phyloP scores from a whole-genome alignment of 2,329 filamentous ascomycete genomes.

The Fusarium sp. region DNA sequence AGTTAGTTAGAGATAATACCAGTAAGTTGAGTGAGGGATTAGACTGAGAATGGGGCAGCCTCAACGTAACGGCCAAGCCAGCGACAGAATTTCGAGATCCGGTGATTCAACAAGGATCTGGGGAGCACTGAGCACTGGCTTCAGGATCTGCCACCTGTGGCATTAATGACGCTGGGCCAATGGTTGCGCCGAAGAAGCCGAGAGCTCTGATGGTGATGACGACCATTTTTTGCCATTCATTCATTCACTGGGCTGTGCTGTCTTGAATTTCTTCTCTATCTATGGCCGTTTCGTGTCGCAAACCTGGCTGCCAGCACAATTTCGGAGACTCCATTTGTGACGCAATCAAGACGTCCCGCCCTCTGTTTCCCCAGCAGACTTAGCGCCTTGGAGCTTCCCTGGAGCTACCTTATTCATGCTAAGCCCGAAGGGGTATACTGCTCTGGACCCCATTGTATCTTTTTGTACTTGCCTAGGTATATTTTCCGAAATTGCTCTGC shows the following conservation, averaged over 20 bases:
- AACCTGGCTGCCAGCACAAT: not conserved
- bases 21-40: not conserved
- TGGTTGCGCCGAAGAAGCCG: conserved; percentile 1
- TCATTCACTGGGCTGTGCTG: not conserved
- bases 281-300: conserved; percentile 1
- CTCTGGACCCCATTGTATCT: not conserved
- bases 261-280: conserved; percentile 1
- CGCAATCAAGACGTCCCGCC: conserved; percentile 24
- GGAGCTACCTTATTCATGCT: conserved; percentile 19
- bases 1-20: not conserved
- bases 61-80: conserved; percentile 27
- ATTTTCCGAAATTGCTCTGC: conserved; percentile 3
- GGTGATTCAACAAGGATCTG: conserved; percentile 29
- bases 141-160: not conserved
- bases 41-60: conserved; percentile 10
- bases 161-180: conserved; percentile 6
- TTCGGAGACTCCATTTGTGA: conserved; percentile 31
- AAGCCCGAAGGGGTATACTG: conserved; percentile 12
- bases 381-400: conserved; percentile 30
- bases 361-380: conserved; percentile 19
- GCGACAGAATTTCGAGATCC: not conserved
- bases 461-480: not conserved
- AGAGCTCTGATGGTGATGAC: conserved; percentile 9
- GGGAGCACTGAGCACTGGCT: not conserved
- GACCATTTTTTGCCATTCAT: not conserved